Evolutionary conservation across 345 rosid species (phyloP).

Genomic region (Triadica sebifera): DNA sequence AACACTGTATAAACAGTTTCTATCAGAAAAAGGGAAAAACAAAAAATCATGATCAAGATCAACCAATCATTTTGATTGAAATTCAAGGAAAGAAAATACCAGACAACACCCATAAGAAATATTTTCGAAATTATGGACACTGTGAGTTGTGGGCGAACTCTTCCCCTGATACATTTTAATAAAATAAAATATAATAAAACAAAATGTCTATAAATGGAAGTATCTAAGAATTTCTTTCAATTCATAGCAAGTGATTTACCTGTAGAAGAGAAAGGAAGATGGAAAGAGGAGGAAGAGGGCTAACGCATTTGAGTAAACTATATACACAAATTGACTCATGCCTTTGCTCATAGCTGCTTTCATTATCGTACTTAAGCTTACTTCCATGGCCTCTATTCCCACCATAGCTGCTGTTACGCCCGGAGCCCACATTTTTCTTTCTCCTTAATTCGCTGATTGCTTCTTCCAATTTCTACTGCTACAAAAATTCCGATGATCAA

Average conservation of each 20-base stretch:
- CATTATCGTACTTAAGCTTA: slow-evolving; percentile 27
- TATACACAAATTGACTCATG: slow-evolving; percentile 31
- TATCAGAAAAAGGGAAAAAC: no score
- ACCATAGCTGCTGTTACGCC: slow-evolving; percentile 32
- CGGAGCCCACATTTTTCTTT: slow-evolving; percentile 6
- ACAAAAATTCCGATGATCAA: no score
- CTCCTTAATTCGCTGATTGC: background rate
- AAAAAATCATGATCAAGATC: no score
- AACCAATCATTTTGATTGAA: background rate
- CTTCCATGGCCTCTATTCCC: slow-evolving; percentile 30
- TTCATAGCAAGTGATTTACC: slow-evolving; percentile 5
- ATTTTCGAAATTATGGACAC: background rate
- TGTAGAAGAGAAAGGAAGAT: slow-evolving; percentile 29
- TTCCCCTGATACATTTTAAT: slow-evolving; percentile 3
- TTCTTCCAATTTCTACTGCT: background rate
- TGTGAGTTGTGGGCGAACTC: slow-evolving; percentile 6
- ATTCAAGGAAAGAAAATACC: background rate
- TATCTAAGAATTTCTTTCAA: no score
- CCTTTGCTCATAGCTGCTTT: slow-evolving; percentile 44
- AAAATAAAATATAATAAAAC: no score
- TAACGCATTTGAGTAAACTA: slow-evolving; percentile 31
- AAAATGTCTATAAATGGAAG: background rate
- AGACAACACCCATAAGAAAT: background rate
- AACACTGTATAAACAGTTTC: background rate
- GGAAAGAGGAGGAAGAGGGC: slow-evolving; percentile 29